A percentile compares a stretch with the other conserved stretches of the same genome.
Conservation (phyloP, 106 monocot species). For the Allium fistulosum region DNA sequence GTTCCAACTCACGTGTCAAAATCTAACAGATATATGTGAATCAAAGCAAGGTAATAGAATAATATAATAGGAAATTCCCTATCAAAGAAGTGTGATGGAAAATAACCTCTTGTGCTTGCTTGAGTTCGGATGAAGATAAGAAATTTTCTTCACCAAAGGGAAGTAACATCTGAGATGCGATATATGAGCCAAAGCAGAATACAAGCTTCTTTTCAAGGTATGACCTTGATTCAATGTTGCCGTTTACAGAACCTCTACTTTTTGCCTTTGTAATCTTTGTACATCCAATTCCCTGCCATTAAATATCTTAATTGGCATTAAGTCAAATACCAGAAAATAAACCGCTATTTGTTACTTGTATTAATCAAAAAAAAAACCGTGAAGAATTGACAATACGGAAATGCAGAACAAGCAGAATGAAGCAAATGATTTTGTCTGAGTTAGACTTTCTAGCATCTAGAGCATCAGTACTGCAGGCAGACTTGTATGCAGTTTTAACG, state of each 20-base stretch:
- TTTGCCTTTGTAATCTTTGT: constrained; percentile 74
- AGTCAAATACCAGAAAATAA: not conserved
- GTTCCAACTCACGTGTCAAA: not conserved
- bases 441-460: too few relatives aligned
- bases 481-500: too few relatives aligned
- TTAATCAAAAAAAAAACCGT: too few relatives aligned
- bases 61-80: not conserved
- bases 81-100: not conserved
- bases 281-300: constrained; percentile 77
- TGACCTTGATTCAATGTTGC: constrained; percentile 77
- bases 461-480: too few relatives aligned
- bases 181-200: constrained; percentile 80
- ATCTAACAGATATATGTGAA: not conserved
- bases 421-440: too few relatives aligned
- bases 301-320: not conserved
- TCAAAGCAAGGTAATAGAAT: not conserved
- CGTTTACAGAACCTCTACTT: constrained; percentile 55
- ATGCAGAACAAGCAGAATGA: too few relatives aligned
- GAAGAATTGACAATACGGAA: too few relatives aligned
- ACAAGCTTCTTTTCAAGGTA: constrained; percentile 87
- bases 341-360: too few relatives aligned
- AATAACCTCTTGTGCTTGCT: constrained; percentile 81
- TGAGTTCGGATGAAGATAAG: constrained; percentile 66
- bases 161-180: constrained; percentile 67
- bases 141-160: constrained; percentile 87